Evolutionary conservation across 306 rosid species (phyloP).

Genomic region (Luffa aegyptiaca): DNA sequence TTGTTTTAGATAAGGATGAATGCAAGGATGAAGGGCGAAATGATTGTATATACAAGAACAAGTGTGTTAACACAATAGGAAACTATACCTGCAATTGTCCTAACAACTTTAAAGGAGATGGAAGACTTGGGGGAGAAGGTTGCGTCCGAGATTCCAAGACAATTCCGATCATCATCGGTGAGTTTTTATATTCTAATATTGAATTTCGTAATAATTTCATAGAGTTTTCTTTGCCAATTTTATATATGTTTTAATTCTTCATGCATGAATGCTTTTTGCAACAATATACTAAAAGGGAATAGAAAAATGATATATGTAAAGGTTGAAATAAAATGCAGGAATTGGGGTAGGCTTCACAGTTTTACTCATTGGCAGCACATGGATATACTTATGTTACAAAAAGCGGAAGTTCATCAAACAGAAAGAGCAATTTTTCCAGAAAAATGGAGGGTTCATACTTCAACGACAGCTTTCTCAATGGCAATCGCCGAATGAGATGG

Average conservation of each 20-base stretch:
- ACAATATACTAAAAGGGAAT: too few relatives aligned
- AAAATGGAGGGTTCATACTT: constrained; percentile 28
- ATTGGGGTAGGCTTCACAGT: not conserved
- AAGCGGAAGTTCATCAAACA: constrained; percentile 20
- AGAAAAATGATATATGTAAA: too few relatives aligned
- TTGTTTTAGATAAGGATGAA: constrained; percentile 7
- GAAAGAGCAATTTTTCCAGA: constrained; percentile 16
- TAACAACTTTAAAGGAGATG: constrained; percentile 6
- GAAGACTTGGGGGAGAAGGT: not conserved
- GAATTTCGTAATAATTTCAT: too few relatives aligned
- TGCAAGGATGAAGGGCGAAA: not conserved
- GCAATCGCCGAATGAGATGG: not conserved
- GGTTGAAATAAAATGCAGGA: too few relatives aligned
- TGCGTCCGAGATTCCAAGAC: not conserved
- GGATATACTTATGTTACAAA: constrained; percentile 14
- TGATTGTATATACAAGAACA: not conserved
- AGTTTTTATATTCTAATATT: not conserved
- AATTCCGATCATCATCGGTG: not conserved
- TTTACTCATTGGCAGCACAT: constrained; percentile 7
- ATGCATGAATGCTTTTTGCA: too few relatives aligned
- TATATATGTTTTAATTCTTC: too few relatives aligned
- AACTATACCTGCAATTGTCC: not conserved
- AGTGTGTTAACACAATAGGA: not conserved
- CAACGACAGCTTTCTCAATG: constrained; percentile 13
- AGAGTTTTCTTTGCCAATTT: too few relatives aligned